Base-by-base conservation (phyloP, 176 grass and related monocot species). In the Oryza glaberrima region DNA sequence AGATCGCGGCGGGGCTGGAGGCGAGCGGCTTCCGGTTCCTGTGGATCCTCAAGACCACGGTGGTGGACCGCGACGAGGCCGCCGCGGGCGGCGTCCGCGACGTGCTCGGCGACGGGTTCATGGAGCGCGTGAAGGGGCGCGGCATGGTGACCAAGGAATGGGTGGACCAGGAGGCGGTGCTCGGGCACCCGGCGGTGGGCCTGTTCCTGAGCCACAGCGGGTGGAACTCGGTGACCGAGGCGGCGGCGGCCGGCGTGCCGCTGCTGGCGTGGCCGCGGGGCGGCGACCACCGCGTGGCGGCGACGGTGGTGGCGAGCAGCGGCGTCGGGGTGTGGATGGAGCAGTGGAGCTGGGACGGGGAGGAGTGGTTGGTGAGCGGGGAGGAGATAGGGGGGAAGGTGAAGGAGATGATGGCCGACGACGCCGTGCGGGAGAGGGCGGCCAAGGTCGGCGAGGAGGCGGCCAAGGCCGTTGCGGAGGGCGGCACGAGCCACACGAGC, bases 151-250 rank as follows among this genome's bases (percentile, higher is more conserved):
- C 83, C 22, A 94, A 85, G 48, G 77, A 15, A 7, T 97, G 92
- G 94, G 85, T 97, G 22, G 88, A 97, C 11, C 94, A 92, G 77
- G 88, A 90, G 81, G 75, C 76, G 63, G 77, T 97, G 14, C 83
- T 94, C 61, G 34, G 6, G 30, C 90, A 97, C 88, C 74, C 76
- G 20, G 73, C 85, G 15, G 32, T 96, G 46, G 84, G 91, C 20
- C 22, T 92, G 13, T 96, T 84, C 75, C 16, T 95, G 6, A 92
- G 85, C 88, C 93, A 95, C 30, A 70, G 85, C 25, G 79, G 90
- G 51, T 91, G 81, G 94, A 90, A 84, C 88, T 95, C 86, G 0
- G 83, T 85, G 61, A 64, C 38, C 0, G 90, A 92, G 83, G 82
- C 91, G 7, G 82, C 91, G 0, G 20, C 72, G 30, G 3, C 72